Conservation (phyloP, 2,329 filamentous ascomycete species). For the Paecilomyces variotii region DNA sequence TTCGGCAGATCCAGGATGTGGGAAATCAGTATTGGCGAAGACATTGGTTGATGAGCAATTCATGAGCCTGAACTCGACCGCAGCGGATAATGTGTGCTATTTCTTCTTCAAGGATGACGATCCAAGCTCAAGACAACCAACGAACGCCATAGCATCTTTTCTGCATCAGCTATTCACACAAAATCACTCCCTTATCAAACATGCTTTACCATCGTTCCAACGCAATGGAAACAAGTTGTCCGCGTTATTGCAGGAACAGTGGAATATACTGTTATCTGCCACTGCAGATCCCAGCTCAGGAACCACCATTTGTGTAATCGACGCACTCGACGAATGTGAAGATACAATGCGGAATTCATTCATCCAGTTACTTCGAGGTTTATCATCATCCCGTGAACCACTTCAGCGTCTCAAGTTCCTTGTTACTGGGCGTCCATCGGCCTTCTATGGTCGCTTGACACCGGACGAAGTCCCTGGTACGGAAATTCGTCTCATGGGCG, state of each 20-base stretch:
- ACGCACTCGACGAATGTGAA: background rate
- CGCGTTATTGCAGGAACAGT: background rate
- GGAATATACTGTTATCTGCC: background rate
- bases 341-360: background rate
- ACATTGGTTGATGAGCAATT: conserved; percentile 9
- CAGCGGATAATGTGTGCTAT: conserved; percentile 2
- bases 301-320: background rate
- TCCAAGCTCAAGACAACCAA: background rate
- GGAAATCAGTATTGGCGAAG: conserved; percentile 18
- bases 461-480: background rate
- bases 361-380: background rate
- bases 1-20: conserved; percentile 20
- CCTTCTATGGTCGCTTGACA: background rate
- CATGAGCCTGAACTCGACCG: background rate
- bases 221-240: background rate
- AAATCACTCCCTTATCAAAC: background rate
- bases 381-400: background rate
- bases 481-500: background rate
- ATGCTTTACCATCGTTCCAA: background rate
- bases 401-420: background rate
- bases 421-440: background rate
- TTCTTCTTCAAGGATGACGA: conserved; percentile 3
- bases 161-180: conserved; percentile 1
- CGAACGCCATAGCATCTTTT: background rate
- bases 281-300: background rate